Evolutionary conservation across 805 yeast species (phyloP).

Genomic region (Saccharomyces jurei): DNA sequence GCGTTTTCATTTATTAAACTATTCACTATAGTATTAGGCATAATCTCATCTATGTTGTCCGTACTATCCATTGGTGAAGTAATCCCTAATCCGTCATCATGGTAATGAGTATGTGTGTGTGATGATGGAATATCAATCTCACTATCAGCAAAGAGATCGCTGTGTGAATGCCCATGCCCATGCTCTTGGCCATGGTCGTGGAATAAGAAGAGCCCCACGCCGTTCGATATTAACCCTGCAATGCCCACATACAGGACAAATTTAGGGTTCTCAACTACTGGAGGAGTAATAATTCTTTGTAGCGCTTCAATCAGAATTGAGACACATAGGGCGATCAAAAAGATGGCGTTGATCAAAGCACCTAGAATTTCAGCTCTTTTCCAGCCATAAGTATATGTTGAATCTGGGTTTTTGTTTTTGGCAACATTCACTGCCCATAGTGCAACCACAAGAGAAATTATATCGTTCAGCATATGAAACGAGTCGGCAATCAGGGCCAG

Average conservation of each 20-base stretch:
- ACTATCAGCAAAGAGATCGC: slow-evolving; percentile 18
- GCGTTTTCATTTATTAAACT: slow-evolving; percentile 31
- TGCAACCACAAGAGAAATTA: slow-evolving; percentile 78
- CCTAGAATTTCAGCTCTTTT: slow-evolving; percentile 94
- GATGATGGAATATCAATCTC: slow-evolving; percentile 5
- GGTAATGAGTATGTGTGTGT: slow-evolving; percentile 25
- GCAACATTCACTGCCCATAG: slow-evolving; percentile 94
- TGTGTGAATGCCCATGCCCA: slow-evolving; percentile 40
- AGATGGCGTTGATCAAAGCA: slow-evolving; percentile 86
- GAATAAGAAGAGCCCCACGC: slow-evolving; percentile 74
- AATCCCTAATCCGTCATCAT: slow-evolving; percentile 14
- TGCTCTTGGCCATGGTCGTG: slow-evolving; percentile 73
- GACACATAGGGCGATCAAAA: slow-evolving; percentile 79
- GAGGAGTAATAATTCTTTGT: slow-evolving; percentile 77
- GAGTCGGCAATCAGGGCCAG: slow-evolving; percentile 90
- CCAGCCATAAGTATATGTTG: slow-evolving; percentile 91
- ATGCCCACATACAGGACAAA: slow-evolving; percentile 75
- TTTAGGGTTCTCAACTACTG: slow-evolving; percentile 65
- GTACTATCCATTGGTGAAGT: slow-evolving; percentile 1
- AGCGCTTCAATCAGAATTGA: slow-evolving; percentile 85
- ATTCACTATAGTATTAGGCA: slow-evolving; percentile 24
- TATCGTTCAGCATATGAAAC: slow-evolving; percentile 93
- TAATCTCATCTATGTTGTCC: slow-evolving; percentile 15
- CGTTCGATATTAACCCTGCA: slow-evolving; percentile 72
- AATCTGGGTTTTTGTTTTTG: slow-evolving; percentile 67